Percentiles rank a stretch among this genome's conserved stretches.
Conservation (phyloP, 495 filamentous ascomycete genomes). For the Glonium stellatum region DNA sequence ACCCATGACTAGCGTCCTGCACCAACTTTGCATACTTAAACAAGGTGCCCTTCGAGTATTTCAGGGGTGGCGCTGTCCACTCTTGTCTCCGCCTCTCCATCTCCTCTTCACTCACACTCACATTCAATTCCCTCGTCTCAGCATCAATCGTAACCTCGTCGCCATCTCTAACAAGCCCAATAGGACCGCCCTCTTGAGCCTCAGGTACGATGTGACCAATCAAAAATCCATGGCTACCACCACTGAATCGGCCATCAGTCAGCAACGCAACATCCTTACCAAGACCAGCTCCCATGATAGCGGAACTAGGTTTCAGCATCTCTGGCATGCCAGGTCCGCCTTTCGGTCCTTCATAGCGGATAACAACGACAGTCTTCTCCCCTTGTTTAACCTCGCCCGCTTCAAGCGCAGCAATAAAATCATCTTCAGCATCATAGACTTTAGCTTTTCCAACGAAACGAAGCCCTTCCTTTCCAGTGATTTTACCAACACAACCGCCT, state of each 20-base stretch:
- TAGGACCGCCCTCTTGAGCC: conserved; percentile 62
- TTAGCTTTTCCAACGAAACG: conserved; percentile 79
- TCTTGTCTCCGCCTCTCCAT: conserved; percentile 56
- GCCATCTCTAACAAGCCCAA: conserved; percentile 61
- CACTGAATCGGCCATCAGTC: conserved; percentile 71
- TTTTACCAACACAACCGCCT: conserved; percentile 91
- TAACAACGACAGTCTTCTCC: conserved; percentile 95
- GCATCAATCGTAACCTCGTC: conserved; percentile 67
- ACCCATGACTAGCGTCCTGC: conserved; percentile 70
- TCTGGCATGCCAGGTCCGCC: conserved; percentile 81
- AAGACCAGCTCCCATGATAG: conserved; percentile 81
- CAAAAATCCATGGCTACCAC: conserved; percentile 71
- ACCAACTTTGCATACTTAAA: conserved; percentile 66
- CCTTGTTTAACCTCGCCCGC: conserved; percentile 82
- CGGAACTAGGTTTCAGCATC: conserved; percentile 76
- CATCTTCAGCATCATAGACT: conserved; percentile 63
- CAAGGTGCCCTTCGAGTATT: conserved; percentile 66
- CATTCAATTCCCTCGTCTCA: conserved; percentile 55
- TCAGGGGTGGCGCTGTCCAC: conserved; percentile 58
- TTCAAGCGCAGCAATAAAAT: conserved; percentile 41
- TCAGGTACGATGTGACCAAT: conserved; percentile 72
- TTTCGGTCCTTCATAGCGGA: conserved; percentile 88
- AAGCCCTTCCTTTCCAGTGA: conserved; percentile 96
- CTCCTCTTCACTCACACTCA: conserved; percentile 53
- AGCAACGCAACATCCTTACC: conserved; percentile 76